Conservation (phyloP, 441 rosid genomes). For the Adansonia grandidieri region DNA sequence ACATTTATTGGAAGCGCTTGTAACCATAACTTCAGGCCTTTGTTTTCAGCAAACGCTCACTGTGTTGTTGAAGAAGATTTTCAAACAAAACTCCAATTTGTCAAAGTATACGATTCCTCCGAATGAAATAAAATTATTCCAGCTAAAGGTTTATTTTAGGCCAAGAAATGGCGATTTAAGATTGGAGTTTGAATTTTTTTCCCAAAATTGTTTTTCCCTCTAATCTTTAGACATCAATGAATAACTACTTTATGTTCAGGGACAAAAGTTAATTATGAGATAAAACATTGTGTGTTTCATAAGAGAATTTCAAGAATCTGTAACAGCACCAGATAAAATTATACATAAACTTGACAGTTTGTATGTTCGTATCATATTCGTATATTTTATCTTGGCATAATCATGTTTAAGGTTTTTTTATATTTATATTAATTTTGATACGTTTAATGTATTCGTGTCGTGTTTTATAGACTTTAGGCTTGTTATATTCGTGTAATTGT, state of each 20-base stretch:
- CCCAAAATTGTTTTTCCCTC: not conserved
- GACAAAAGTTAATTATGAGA: not conserved
- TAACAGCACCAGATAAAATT: not conserved
- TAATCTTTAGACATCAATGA: not conserved
- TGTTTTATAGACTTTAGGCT: too few relatives aligned
- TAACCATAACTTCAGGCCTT: conserved; percentile 29
- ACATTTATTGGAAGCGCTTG: conserved; percentile 21
- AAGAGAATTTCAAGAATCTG: not conserved
- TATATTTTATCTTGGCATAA: too few relatives aligned
- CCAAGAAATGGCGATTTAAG: not conserved
- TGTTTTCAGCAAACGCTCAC: too few relatives aligned
- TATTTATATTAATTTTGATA: too few relatives aligned
- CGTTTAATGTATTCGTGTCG: too few relatives aligned
- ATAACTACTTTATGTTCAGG: not conserved
- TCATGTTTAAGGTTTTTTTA: too few relatives aligned
- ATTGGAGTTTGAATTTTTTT: not conserved
- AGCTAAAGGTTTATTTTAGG: not conserved
- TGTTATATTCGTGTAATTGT: too few relatives aligned
- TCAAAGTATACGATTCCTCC: not conserved
- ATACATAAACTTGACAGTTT: not conserved
- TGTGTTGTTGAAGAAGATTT: not conserved
- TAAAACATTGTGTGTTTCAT: not conserved
- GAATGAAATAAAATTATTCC: not conserved
- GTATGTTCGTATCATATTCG: too few relatives aligned
- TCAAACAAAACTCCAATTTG: not conserved